A percentile compares a stretch with the other conserved stretches of the same genome.
Evolutionary conservation across 2,329 filamentous ascomycete species (phyloP).

Genomic region (Trichoderma pleuroti): DNA sequence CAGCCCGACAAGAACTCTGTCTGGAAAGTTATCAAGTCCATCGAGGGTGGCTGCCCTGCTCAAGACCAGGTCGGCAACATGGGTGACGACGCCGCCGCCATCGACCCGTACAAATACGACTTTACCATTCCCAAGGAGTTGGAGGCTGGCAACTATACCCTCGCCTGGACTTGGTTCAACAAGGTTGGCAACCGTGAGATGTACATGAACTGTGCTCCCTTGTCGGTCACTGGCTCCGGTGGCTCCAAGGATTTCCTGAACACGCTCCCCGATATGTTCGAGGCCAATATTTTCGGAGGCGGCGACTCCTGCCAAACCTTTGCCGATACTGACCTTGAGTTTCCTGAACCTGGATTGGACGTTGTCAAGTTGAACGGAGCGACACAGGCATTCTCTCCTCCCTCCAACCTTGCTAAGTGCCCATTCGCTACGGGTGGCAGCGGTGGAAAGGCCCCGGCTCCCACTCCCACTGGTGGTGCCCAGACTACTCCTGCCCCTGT

Average conservation of each 20-base stretch:
- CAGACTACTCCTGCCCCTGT: conserved; percentile 5
- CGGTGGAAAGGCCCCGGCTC: no score
- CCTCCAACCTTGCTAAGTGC: background rate
- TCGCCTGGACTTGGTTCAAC: conserved; percentile 97
- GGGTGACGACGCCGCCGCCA: conserved; percentile 41
- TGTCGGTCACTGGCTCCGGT: conserved; percentile 57
- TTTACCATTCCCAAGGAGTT: conserved; percentile 71
- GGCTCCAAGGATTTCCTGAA: conserved; percentile 53
- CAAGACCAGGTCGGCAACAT: conserved; percentile 56
- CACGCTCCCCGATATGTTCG: conserved; percentile 66
- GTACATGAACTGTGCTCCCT: conserved; percentile 92
- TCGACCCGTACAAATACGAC: conserved; percentile 56
- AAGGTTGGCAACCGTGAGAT: conserved; percentile 88
- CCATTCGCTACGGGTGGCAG: no score
- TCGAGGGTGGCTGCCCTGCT: conserved; percentile 79
- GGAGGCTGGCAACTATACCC: conserved; percentile 69
- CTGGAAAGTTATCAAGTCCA: conserved; percentile 89
- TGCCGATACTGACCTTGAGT: conserved; percentile 53
- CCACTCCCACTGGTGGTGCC: no score
- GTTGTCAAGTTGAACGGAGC: conserved; percentile 47
- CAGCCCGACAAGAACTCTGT: conserved; percentile 61
- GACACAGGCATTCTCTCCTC: conserved; percentile 32
- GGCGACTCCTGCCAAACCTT: no score
- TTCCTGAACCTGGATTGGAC: conserved; percentile 58
- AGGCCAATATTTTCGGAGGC: conserved; percentile 64